Evolutionary conservation across 352 stramenopile species (phyloP).

Genomic region (Saprolegnia parasitica): DNA sequence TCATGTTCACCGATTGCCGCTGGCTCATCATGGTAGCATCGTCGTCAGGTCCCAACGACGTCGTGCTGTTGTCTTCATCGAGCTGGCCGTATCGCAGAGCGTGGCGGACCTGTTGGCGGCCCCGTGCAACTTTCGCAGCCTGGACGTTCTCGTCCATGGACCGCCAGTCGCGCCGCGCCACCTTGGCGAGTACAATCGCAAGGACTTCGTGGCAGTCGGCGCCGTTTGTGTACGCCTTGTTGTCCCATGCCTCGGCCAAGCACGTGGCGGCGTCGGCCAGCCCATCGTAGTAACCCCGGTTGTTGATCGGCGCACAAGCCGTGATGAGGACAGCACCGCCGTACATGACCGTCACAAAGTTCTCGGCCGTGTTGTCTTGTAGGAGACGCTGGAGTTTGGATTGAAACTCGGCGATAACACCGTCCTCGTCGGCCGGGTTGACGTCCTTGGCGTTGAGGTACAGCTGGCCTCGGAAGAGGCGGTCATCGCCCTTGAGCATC

Average conservation of each 20-base stretch:
- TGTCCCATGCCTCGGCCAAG: conserved; percentile 31
- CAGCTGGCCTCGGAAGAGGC: conserved; percentile 51
- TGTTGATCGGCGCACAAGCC: conserved; percentile 60
- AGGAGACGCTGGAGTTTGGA: conserved; percentile 47
- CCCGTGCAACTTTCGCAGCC: not conserved
- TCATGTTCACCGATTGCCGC: not conserved
- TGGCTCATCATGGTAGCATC: not conserved
- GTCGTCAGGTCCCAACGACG: not conserved
- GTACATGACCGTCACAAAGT: conserved; percentile 67
- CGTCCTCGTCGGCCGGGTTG: conserved; percentile 51
- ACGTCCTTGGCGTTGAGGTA: conserved; percentile 74
- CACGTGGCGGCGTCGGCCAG: conserved; percentile 43
- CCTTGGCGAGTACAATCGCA: conserved; percentile 63
- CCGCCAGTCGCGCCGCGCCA: conserved; percentile 73
- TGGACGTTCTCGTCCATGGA: conserved; percentile 47
- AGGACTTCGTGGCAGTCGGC: conserved; percentile 62
- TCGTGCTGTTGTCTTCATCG: not conserved
- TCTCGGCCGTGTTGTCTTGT: conserved; percentile 46
- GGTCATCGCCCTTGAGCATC: conserved; percentile 53
- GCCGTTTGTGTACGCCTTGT: conserved; percentile 38
- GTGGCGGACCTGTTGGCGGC: not conserved
- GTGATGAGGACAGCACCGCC: conserved; percentile 51
- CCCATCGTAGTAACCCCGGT: conserved; percentile 56
- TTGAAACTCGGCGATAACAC: conserved; percentile 48
- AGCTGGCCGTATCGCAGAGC: conserved; percentile 7